These are phyloP conservation scores for Furcasterigmium furcatum DNA, from an alignment of 2,329 filamentous ascomycete genomes.

Conservation along the genomic window DNA sequence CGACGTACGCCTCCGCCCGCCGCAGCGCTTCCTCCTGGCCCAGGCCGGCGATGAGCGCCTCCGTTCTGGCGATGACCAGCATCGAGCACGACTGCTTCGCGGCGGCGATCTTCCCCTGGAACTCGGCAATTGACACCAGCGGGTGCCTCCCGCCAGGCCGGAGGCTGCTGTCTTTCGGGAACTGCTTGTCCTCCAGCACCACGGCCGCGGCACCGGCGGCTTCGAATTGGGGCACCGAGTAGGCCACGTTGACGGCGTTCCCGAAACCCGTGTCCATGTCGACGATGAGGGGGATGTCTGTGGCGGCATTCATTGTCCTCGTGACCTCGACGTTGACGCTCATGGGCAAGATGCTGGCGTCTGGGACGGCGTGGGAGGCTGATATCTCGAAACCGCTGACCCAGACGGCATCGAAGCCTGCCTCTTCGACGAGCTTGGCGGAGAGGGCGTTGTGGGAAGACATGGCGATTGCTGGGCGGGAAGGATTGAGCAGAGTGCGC, in stretches of 20 bases:
- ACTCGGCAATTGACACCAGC: constrained; percentile 1
- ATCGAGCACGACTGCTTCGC: neutral
- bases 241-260: constrained; percentile 6
- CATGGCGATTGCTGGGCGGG: neutral
- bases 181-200: constrained; percentile 5
- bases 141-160: neutral
- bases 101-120: constrained; percentile 5
- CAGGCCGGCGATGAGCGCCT: constrained; percentile 5
- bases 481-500: neutral
- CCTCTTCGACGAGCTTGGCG: constrained; percentile 4
- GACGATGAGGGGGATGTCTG: constrained; percentile 4
- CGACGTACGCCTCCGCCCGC: neutral
- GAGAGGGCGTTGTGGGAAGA: neutral
- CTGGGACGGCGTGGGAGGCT: constrained; percentile 10
- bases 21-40: constrained; percentile 3
- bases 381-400: constrained; percentile 13
- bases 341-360: constrained; percentile 9
- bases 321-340: constrained; percentile 4
- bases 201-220: constrained; percentile 3
- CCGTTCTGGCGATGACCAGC: constrained; percentile 4
- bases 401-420: constrained; percentile 11
- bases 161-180: constrained; percentile 6
- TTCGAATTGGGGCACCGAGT: constrained; percentile 5
- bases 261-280: constrained; percentile 7
- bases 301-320: constrained; percentile 1